phyloP scores from a whole-genome alignment of 306 rosid species.

The Crotalaria pallida region DNA sequence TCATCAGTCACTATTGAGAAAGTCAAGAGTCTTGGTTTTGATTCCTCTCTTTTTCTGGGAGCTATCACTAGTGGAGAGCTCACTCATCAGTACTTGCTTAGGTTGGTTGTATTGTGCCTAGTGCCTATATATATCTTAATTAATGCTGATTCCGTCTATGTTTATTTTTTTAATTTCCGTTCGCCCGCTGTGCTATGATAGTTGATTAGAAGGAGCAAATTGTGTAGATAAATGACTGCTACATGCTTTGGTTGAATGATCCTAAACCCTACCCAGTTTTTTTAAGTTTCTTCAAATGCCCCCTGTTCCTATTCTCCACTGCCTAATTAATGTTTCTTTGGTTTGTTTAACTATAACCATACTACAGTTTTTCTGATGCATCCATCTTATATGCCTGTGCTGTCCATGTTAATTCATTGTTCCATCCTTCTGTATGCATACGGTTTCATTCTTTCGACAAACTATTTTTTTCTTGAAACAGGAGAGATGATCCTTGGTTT shows the following conservation, averaged over 20 bases:
- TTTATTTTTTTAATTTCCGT: not conserved
- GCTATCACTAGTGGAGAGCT: conserved; percentile 93
- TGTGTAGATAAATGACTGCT: not conserved
- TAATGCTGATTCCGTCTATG: not conserved
- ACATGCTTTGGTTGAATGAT: not conserved
- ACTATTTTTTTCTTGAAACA: conserved; percentile 25
- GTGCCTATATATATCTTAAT: not conserved
- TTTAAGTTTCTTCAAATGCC: not conserved
- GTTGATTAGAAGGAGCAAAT: not conserved
- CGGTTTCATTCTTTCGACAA: not conserved
- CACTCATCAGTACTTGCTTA: conserved; percentile 71
- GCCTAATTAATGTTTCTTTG: conserved; percentile 3
- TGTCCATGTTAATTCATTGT: not conserved
- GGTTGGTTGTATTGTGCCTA: conserved; percentile 28
- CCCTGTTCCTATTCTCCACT: not conserved
- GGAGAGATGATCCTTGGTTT: conserved; percentile 96
- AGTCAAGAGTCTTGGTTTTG: conserved; percentile 76
- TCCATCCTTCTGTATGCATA: not conserved
- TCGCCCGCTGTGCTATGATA: not conserved
- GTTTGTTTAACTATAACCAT: conserved; percentile 9
- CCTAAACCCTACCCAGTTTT: not conserved
- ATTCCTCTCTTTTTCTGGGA: conserved; percentile 72
- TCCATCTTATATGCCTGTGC: not conserved
- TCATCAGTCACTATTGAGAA: conserved; percentile 74
- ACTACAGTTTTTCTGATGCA: not conserved